Evolutionary conservation across 1,284 basidiomycete genomes (phyloP).

Genomic region (Microbotryum silenes-acaulis): DNA sequence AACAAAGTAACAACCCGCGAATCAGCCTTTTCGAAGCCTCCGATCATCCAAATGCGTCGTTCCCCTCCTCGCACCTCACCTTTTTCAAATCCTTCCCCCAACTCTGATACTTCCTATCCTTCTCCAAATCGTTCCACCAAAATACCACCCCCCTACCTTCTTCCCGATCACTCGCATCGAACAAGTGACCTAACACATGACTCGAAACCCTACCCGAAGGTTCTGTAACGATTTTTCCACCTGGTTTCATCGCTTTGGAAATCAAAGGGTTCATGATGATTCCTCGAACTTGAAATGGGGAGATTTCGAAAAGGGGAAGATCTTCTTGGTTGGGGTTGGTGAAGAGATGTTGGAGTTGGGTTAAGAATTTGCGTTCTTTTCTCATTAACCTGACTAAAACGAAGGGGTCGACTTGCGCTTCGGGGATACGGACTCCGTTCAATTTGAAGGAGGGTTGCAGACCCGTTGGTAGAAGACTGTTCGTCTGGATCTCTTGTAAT

Average conservation of each 20-base stretch:
- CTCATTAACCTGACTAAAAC: conserved; percentile 62
- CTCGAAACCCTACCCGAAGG: conserved; percentile 36
- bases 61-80: conserved; percentile 17
- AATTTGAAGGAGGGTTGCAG: conserved; percentile 57
- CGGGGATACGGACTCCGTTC: conserved; percentile 61
- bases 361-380: conserved; percentile 56
- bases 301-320: conserved; percentile 49
- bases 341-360: conserved; percentile 51
- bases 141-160: conserved; percentile 66
- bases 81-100: conserved; percentile 15
- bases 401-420: conserved; percentile 61
- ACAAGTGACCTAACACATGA: conserved; percentile 61
- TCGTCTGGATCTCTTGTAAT: conserved; percentile 48
- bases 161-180: conserved; percentile 77
- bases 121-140: conserved; percentile 87
- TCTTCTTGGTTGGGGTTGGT: no score
- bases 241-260: neutral
- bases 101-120: conserved; percentile 55
- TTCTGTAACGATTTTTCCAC: conserved; percentile 14
- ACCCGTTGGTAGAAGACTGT: neutral
- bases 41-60: no score
- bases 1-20: no score
- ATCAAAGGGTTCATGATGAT: conserved; percentile 46
- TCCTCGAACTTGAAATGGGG: conserved; percentile 56
- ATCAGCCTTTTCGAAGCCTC: no score